phyloP scores from a whole-genome alignment of 768 basidiomycete species.

The Epithele typhae region DNA sequence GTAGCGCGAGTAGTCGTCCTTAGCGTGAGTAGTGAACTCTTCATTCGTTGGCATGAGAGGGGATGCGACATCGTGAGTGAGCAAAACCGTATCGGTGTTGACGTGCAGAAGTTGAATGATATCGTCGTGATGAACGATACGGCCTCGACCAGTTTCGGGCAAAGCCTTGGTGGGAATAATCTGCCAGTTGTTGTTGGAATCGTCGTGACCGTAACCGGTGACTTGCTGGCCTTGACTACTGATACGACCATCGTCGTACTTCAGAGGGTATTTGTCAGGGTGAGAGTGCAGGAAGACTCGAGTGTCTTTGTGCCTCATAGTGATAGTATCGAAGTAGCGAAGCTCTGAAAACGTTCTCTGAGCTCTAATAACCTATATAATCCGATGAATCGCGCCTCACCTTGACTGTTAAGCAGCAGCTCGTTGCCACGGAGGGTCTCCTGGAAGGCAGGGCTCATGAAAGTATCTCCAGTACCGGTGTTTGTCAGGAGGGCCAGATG shows the following conservation, averaged over 20 bases:
- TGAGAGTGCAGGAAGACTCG: slow-evolving; percentile 96
- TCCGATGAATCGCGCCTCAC: slow-evolving; percentile 34
- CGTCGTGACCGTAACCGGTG: slow-evolving; percentile 91
- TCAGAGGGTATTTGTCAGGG: slow-evolving; percentile 82
- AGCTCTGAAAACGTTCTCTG: slow-evolving; percentile 59
- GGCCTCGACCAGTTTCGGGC: slow-evolving; percentile 89
- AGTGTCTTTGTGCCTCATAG: slow-evolving; percentile 87
- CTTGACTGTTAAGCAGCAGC: slow-evolving; percentile 86
- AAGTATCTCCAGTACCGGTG: slow-evolving; percentile 90
- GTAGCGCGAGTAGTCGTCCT: slow-evolving; percentile 69
- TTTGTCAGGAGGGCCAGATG: slow-evolving; percentile 86
- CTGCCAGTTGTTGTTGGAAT: slow-evolving; percentile 95
- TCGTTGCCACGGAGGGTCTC: slow-evolving; percentile 93
- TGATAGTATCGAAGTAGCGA: slow-evolving; percentile 86
- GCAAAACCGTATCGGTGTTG: slow-evolving; percentile 73
- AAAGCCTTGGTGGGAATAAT: slow-evolving; percentile 93
- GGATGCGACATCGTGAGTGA: slow-evolving; percentile 97
- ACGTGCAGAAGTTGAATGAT: slow-evolving; percentile 86
- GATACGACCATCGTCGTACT: slow-evolving; percentile 93
- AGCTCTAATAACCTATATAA: neutral
- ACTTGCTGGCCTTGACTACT: slow-evolving; percentile 98
- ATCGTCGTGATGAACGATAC: slow-evolving; percentile 88
- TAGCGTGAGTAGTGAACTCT: slow-evolving; percentile 92
- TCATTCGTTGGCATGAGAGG: slow-evolving; percentile 97
- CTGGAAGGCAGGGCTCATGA: slow-evolving; percentile 99